Conservation (phyloP, 1,284 basidiomycete species). For the Farysia itapuensis region DNA sequence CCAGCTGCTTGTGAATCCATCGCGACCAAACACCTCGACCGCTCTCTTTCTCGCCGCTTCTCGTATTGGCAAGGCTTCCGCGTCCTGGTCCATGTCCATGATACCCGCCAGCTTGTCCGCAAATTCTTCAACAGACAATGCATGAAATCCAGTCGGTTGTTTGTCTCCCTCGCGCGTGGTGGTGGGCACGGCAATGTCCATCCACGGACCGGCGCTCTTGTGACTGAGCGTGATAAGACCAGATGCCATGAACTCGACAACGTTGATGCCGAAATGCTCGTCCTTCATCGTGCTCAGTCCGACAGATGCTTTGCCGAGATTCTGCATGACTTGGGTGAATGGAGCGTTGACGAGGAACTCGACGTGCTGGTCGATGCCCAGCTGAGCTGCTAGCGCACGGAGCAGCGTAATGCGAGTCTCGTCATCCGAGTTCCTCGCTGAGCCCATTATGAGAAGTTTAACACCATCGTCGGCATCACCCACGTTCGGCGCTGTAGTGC, state of each 20-base stretch:
- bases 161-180: not conserved
- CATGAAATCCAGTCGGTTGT: slow-evolving; percentile 73
- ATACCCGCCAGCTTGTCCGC: slow-evolving; percentile 71
- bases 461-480: not conserved
- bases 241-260: slow-evolving; percentile 95
- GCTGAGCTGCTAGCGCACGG: slow-evolving; percentile 66
- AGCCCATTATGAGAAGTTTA: slow-evolving; percentile 72
- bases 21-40: slow-evolving; percentile 17
- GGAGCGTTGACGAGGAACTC: slow-evolving; percentile 82
- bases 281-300: slow-evolving; percentile 97
- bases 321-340: slow-evolving; percentile 71
- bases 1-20: slow-evolving; percentile 32
- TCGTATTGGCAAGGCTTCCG: slow-evolving; percentile 42
- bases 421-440: slow-evolving; percentile 77
- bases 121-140: slow-evolving; percentile 70
- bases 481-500: too few relatives aligned
- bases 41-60: slow-evolving; percentile 64
- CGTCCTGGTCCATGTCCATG: slow-evolving; percentile 67
- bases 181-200: slow-evolving; percentile 76
- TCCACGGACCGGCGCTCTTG: slow-evolving; percentile 85
- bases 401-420: slow-evolving; percentile 71
- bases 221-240: slow-evolving; percentile 90
- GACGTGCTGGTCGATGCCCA: slow-evolving; percentile 71
- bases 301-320: slow-evolving; percentile 74
- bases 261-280: slow-evolving; percentile 97